These are phyloP conservation scores for Blastocystis sp. DNA, from an alignment of 352 stramenopile genomes.

Conservation along the genomic window DNA sequence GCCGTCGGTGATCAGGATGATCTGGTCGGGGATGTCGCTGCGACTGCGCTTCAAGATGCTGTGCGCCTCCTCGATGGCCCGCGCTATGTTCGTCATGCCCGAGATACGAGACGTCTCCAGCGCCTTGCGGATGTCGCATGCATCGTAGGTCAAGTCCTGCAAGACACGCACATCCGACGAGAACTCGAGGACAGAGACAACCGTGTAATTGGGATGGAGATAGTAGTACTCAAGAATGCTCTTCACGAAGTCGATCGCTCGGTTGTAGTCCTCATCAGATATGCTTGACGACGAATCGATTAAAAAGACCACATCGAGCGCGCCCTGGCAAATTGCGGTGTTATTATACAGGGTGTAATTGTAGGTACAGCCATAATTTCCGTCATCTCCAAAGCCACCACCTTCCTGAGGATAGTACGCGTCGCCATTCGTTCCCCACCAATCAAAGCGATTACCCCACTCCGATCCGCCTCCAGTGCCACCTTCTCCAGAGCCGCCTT, in stretches of 20 bases:
- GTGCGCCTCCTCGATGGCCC: slow-evolving; percentile 7
- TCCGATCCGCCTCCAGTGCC: neutral
- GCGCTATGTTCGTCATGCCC: slow-evolving; percentile 41
- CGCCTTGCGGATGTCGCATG: slow-evolving; percentile 36
- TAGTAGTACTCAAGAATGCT: slow-evolving; percentile 46
- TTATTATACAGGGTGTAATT: slow-evolving; percentile 43
- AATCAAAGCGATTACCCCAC: slow-evolving; percentile 4
- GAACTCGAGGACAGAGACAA: slow-evolving; percentile 24
- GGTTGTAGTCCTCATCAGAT: neutral
- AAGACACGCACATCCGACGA: slow-evolving; percentile 15
- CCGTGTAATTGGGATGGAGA: slow-evolving; percentile 49
- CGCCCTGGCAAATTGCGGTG: slow-evolving; percentile 39
- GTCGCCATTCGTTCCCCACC: slow-evolving; percentile 10
- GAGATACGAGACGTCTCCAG: neutral
- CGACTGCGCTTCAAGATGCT: slow-evolving; percentile 1
- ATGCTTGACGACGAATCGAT: slow-evolving; percentile 50
- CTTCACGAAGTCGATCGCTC: slow-evolving; percentile 41
- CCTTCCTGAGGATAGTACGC: slow-evolving; percentile 26
- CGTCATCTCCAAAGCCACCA: slow-evolving; percentile 18
- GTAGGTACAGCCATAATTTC: slow-evolving; percentile 47
- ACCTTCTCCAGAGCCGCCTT: neutral
- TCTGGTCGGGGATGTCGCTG: slow-evolving; percentile 45
- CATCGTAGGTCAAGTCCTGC: slow-evolving; percentile 37
- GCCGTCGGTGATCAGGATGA: slow-evolving; percentile 47
- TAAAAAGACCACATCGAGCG: slow-evolving; percentile 31